Percentiles rank a stretch among this genome's conserved stretches.
Evolutionary conservation across 306 rosid species (phyloP).

Genomic region (Cercis canadensis): DNA sequence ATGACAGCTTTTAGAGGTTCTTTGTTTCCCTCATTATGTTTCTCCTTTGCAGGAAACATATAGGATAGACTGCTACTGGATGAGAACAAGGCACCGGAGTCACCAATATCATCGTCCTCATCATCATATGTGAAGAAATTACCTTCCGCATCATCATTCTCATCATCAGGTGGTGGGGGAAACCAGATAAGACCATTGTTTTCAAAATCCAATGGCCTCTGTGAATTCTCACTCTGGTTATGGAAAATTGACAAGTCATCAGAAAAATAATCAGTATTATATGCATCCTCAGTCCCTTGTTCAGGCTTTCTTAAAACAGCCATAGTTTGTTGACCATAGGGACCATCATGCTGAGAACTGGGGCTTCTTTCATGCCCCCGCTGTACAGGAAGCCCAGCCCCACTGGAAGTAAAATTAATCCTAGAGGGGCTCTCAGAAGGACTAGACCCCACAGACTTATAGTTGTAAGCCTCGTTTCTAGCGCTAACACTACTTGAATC

Average conservation of each 20-base stretch:
- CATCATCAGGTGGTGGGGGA: slow-evolving; percentile 89
- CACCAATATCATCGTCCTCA: slow-evolving; percentile 92
- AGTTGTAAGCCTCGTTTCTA: slow-evolving; percentile 63
- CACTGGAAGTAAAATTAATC: slow-evolving; percentile 60
- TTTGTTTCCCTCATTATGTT: slow-evolving; percentile 55
- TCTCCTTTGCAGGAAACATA: slow-evolving; percentile 76
- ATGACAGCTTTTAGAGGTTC: slow-evolving; percentile 84
- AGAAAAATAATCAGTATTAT: slow-evolving; percentile 67
- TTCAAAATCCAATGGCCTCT: slow-evolving; percentile 86
- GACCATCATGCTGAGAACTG: slow-evolving; percentile 45
- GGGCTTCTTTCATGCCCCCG: slow-evolving; percentile 58
- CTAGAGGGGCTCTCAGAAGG: slow-evolving; percentile 83
- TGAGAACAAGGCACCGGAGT: slow-evolving; percentile 75
- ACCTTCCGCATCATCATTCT: slow-evolving; percentile 67
- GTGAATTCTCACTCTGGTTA: slow-evolving; percentile 55
- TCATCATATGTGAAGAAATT: slow-evolving; percentile 77
- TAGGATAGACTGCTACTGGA: slow-evolving; percentile 73
- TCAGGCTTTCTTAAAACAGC: slow-evolving; percentile 75
- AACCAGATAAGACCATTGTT: slow-evolving; percentile 83
- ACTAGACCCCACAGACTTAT: slow-evolving; percentile 67
- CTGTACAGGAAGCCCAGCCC: slow-evolving; percentile 69
- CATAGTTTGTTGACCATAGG: slow-evolving; percentile 60
- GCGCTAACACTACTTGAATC: slow-evolving; percentile 82
- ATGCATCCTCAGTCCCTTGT: slow-evolving; percentile 58
- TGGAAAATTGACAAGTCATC: slow-evolving; percentile 64